Base-by-base conservation (phyloP, 257 asterid genomes). In the Echium plantagineum region DNA sequence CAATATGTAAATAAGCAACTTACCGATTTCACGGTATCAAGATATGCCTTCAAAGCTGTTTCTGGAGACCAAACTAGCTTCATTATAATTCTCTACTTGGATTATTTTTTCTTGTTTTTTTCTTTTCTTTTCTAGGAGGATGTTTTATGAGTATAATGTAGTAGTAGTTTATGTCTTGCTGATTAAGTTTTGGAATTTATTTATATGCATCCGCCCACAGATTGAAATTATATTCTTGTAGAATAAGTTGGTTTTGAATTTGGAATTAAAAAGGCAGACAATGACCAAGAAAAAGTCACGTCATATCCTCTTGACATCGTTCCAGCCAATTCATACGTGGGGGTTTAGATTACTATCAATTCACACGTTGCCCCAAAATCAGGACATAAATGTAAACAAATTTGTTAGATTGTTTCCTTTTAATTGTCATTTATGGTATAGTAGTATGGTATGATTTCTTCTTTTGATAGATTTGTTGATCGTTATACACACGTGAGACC, bases 61-160 rank as follows among this genome's bases (percentile, higher is more conserved):
- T 90, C 98, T 32, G 96, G 95, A 52, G 90, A 90, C 98, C 96
- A 90, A 79, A 83, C 86, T 0, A 85, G 83, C 93, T 90, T 85
- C 96, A 87, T 72, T 49, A 63, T 47, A 1, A 0, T 15, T 49
- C 15, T 46, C 22, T 52, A n/a, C 5, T 22, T 60, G 28, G 17
- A 12, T 1, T 10, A 24, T 21, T 30, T 35, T 21, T 70, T n/a
- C n/a, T n/a, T n/a, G 21, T 8, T 51, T 46, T 10, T 21, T 60
- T 57, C 20, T 64, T 65, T 65, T 52, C 30, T 55, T 63, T 21
- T 18, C 6, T 6, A 28, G 47, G 17, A 42, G 49, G 16, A 42
- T 16, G 49, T 42, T n/a, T 35, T 35, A 35, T 35, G 13, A 28
- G 46, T 35, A 8, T 35, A n/a, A n/a, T n/a, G n/a, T n/a, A n/a